phyloP scores from a whole-genome alignment of 768 basidiomycete genomes.

The Panaeolus papilionaceus region DNA sequence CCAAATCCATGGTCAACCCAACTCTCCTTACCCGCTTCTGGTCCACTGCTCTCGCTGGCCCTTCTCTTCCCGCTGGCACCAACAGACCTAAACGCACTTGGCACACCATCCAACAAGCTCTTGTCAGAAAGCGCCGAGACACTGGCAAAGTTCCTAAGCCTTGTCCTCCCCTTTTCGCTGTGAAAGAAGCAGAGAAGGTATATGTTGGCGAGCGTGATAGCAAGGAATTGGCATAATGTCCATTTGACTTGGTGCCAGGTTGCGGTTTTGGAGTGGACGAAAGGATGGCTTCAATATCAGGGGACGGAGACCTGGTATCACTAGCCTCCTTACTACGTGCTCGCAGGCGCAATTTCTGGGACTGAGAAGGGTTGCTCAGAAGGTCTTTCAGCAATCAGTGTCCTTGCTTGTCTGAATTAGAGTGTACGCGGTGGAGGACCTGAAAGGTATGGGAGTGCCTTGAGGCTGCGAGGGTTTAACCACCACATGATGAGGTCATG shows the following conservation, averaged over 20 bases:
- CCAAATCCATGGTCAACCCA: slow-evolving; percentile 18
- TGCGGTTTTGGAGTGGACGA: background rate
- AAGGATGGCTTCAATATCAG: background rate
- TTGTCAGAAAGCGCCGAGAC: background rate
- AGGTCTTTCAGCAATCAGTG: too few species aligned
- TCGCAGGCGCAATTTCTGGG: background rate
- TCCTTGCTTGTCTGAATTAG: too few species aligned
- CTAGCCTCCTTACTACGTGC: background rate
- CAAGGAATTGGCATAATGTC: background rate
- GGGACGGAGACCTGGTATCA: background rate
- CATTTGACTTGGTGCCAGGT: background rate
- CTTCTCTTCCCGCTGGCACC: background rate
- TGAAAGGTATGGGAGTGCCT: too few species aligned
- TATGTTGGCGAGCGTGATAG: background rate
- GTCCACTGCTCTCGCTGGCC: slow-evolving; percentile 16
- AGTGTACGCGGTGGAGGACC: too few species aligned
- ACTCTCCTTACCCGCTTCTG: slow-evolving; percentile 20
- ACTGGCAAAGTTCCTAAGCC: background rate
- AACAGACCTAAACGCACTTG: background rate
- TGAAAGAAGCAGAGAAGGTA: background rate
- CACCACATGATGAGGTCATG: too few species aligned
- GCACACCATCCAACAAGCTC: background rate
- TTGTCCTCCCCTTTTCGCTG: background rate
- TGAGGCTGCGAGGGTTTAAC: too few species aligned
- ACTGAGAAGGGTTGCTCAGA: background rate